Conservation (phyloP, 2,329 filamentous ascomycete genomes). For the Colletotrichum noveboracense region DNA sequence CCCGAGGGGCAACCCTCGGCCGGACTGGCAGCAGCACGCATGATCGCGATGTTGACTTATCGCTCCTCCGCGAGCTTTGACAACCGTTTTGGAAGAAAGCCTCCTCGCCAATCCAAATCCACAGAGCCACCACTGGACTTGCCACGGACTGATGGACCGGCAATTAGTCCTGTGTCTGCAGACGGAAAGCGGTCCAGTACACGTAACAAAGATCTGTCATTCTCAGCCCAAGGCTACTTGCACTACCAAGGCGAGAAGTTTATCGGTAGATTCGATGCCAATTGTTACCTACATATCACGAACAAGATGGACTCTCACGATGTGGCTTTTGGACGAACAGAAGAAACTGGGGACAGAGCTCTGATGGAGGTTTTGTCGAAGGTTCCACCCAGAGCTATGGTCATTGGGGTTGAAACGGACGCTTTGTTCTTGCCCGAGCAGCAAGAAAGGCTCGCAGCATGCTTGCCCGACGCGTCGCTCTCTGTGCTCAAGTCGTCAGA, state of each 20-base stretch:
- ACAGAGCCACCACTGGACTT: constrained; percentile 27
- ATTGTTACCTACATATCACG: constrained; percentile 41
- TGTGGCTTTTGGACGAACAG: constrained; percentile 30
- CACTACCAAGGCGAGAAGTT: constrained; percentile 44
- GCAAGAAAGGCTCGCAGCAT: constrained; percentile 33
- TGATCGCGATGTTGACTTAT: constrained; percentile 45
- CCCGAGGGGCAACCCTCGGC: constrained; percentile 35
- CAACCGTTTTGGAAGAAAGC: constrained; percentile 46
- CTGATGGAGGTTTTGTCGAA: constrained; percentile 27
- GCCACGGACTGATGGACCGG: constrained; percentile 49
- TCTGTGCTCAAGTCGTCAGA: constrained; percentile 31
- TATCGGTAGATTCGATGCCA: constrained; percentile 40
- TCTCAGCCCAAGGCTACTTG: constrained; percentile 40
- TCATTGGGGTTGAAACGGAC: constrained; percentile 39
- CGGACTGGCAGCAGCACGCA: constrained; percentile 39
- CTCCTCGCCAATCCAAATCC: constrained; percentile 49
- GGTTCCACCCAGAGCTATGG: constrained; percentile 31
- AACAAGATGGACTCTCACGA: constrained; percentile 44
- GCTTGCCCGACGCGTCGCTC: constrained; percentile 32
- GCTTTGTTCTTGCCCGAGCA: constrained; percentile 36
- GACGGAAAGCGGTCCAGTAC: neutral
- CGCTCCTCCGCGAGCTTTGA: constrained; percentile 39
- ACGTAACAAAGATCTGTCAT: constrained; percentile 25
- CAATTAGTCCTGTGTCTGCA: neutral
- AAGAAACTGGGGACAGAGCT: constrained; percentile 40